These are phyloP conservation scores for Sporobolomyces roseus DNA, from an alignment of 768 basidiomycete genomes.

Conservation along the genomic window DNA sequence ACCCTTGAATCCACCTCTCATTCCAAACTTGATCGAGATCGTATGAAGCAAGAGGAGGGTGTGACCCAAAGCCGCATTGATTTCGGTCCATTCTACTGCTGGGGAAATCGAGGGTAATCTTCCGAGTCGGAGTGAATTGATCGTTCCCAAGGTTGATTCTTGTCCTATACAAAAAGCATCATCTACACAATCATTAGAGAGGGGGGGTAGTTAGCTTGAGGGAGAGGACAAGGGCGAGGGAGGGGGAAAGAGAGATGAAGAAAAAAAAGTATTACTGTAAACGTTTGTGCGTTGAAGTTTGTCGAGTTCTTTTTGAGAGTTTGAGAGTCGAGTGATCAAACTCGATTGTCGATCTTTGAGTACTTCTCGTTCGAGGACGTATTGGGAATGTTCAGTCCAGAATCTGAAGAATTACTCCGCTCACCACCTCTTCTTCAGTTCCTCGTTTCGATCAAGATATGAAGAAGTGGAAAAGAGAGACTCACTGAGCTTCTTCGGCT, in stretches of 20 bases:
- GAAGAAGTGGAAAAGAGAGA: constrained; percentile 33
- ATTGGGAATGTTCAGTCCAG: constrained; percentile 73
- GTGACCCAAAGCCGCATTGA: constrained; percentile 98
- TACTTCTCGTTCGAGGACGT: constrained; percentile 62
- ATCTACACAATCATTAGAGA: constrained; percentile 51
- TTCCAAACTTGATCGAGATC: constrained; percentile 80
- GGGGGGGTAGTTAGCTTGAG: not conserved
- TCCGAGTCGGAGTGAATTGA: constrained; percentile 88
- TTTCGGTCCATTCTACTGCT: constrained; percentile 95
- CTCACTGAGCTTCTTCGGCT: constrained; percentile 77
- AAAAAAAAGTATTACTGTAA: constrained; percentile 55
- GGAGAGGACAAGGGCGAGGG: not conserved
- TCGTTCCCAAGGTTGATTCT: constrained; percentile 93
- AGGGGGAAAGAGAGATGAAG: not conserved
- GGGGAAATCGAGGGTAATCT: constrained; percentile 54
- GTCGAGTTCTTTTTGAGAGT: constrained; percentile 54
- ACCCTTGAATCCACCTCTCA: constrained; percentile 70
- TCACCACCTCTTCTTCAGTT: no score
- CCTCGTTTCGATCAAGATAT: not conserved
- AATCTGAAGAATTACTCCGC: constrained; percentile 58
- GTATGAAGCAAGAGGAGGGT: constrained; percentile 86
- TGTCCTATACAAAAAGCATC: constrained; percentile 94
- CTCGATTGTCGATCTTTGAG: constrained; percentile 68
- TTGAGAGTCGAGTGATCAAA: constrained; percentile 70
- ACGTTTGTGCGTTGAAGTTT: constrained; percentile 88